A percentile compares a stretch with the other conserved stretches of the same genome.
Evolutionary conservation across 2,329 filamentous ascomycete species (phyloP).

Genomic region (Neoscytalidium dimidiatum): DNA sequence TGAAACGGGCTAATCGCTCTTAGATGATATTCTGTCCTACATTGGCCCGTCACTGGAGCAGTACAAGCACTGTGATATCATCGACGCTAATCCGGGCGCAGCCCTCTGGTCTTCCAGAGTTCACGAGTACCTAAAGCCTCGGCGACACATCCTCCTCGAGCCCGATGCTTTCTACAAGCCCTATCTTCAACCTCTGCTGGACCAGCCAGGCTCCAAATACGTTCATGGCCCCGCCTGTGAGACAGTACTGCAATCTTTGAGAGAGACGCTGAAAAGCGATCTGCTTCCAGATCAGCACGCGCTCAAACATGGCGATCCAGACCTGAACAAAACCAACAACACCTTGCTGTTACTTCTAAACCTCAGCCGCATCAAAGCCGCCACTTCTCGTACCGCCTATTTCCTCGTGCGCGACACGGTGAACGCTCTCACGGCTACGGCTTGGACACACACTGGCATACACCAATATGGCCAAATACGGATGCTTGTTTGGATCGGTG

Average conservation of each 20-base stretch:
- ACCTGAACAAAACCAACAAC: slow-evolving; percentile 61
- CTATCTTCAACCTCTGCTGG: slow-evolving; percentile 56
- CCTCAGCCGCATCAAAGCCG: neutral
- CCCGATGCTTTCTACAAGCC: slow-evolving; percentile 62
- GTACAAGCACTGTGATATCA: slow-evolving; percentile 76
- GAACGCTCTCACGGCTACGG: slow-evolving; percentile 62
- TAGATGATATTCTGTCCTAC: slow-evolving; percentile 70
- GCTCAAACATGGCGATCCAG: slow-evolving; percentile 40
- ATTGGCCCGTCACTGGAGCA: slow-evolving; percentile 68
- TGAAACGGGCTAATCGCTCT: slow-evolving; percentile 23
- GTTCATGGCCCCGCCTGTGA: slow-evolving; percentile 24
- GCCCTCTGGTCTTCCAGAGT: slow-evolving; percentile 79
- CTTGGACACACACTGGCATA: slow-evolving; percentile 62
- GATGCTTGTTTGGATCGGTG: slow-evolving; percentile 72
- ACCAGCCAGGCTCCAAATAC: slow-evolving; percentile 44
- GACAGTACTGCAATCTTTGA: slow-evolving; percentile 43
- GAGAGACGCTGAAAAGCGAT: slow-evolving; percentile 52
- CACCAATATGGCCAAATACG: slow-evolving; percentile 78
- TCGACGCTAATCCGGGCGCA: slow-evolving; percentile 82
- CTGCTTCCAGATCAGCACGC: slow-evolving; percentile 59
- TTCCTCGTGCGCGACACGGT: slow-evolving; percentile 61
- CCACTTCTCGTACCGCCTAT: slow-evolving; percentile 24
- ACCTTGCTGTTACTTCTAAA: slow-evolving; percentile 61
- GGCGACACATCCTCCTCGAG: slow-evolving; percentile 83
- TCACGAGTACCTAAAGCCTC: slow-evolving; percentile 72